Evolutionary conservation across 257 asterid genomes (phyloP).

Genomic region (Plantago ovata): DNA sequence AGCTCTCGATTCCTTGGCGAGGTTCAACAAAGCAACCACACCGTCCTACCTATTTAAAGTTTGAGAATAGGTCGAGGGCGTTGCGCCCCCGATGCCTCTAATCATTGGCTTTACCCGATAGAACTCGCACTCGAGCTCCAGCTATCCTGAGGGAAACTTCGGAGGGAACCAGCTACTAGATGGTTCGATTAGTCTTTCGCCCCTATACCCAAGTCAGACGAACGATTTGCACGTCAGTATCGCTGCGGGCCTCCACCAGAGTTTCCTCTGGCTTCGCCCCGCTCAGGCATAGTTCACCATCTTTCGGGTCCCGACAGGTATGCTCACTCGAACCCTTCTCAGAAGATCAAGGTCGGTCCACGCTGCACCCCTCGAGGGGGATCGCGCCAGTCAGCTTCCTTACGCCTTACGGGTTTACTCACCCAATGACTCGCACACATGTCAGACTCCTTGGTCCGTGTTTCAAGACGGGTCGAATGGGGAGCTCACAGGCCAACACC

Average conservation of each 20-base stretch:
- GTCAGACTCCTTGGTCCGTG: no score
- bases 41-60: slow-evolving; percentile 9
- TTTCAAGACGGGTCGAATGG: no score
- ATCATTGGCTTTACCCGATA: slow-evolving; percentile 29
- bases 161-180: slow-evolving; percentile 41
- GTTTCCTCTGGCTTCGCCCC: slow-evolving; percentile 55
- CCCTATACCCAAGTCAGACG: slow-evolving; percentile 34
- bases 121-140: slow-evolving; percentile 34
- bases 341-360: no score
- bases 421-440: no score
- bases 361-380: no score
- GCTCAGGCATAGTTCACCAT: slow-evolving; percentile 46
- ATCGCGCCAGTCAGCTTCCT: no score
- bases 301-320: slow-evolving; percentile 36
- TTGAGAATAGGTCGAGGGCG: slow-evolving; percentile 23
- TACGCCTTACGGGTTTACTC: no score
- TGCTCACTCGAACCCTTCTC: slow-evolving; percentile 35
- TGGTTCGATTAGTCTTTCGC: slow-evolving; percentile 30
- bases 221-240: slow-evolving; percentile 46
- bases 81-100: slow-evolving; percentile 28
- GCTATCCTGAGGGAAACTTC: slow-evolving; percentile 23
- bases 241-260: slow-evolving; percentile 61
- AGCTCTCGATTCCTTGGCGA: slow-evolving; percentile 5
- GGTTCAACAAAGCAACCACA: slow-evolving; percentile 1
- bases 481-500: no score